Percentiles rank a stretch among this genome's conserved stretches.
phyloP scores from a whole-genome alignment of 2,329 filamentous ascomycete species.

The Colletotrichum sp. region DNA sequence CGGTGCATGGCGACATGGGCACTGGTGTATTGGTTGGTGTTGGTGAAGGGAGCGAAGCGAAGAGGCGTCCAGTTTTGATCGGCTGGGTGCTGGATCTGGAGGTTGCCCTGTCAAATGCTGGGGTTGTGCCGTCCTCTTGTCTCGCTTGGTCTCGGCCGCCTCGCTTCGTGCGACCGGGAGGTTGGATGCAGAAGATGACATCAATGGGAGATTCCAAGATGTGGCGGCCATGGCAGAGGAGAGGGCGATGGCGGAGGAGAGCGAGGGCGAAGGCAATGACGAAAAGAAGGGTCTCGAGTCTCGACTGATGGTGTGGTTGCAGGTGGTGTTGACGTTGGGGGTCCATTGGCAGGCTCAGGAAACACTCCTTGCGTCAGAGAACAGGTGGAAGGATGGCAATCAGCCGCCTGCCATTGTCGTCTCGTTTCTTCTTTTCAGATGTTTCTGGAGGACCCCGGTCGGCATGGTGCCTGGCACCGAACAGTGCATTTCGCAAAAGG shows the following conservation, averaged over 20 bases:
- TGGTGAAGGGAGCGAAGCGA: not conserved
- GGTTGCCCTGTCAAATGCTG: not conserved
- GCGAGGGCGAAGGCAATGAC: not conserved
- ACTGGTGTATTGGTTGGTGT: not conserved
- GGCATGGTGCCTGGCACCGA: not conserved
- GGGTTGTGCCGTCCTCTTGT: not conserved
- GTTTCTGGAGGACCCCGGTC: not conserved
- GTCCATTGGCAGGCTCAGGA: not conserved
- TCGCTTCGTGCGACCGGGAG: slow-evolving; percentile 7
- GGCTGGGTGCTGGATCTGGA: not conserved
- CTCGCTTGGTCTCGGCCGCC: slow-evolving; percentile 2
- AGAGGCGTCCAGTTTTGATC: not conserved
- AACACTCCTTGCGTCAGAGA: slow-evolving; percentile 17
- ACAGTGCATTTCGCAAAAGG: not conserved
- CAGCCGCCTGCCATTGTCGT: not conserved
- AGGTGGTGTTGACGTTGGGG: not conserved
- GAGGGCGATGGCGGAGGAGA: not conserved
- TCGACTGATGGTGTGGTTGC: not conserved
- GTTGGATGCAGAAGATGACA: slow-evolving; percentile 18
- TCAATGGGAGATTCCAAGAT: not conserved
- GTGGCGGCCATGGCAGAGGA: not conserved
- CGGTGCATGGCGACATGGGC: not conserved
- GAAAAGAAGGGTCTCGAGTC: not conserved
- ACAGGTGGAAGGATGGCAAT: not conserved
- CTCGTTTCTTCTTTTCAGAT: not conserved